Base-by-base conservation (phyloP, 805 yeast genomes). In the Wickerhamiella spandovensis region DNA sequence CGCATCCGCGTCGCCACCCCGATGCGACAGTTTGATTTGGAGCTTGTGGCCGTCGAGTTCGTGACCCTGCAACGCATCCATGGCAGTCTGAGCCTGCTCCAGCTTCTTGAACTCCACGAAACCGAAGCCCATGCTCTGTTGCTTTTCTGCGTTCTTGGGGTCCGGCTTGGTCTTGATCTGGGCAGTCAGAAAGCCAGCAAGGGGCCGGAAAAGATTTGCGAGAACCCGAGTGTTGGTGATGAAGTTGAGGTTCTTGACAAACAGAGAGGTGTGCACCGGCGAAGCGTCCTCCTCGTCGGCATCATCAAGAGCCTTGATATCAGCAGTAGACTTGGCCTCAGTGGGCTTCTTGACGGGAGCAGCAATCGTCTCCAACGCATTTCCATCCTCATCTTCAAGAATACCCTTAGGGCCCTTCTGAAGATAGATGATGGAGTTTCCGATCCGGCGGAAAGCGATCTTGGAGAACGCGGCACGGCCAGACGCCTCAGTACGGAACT, bases 61-160 rank as follows among this genome's bases (percentile, higher is more conserved):
- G 48, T 78, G 74, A 2, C 86, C 94, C 64, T 89, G 85, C 70
- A 87, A 68, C 0, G 82, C 74, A 32, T 72, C 65, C 46, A 87
- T 78, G 6, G 95, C 97, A 12, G 75, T 72, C 41, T 77, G 72
- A 0, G 98, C 98, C 60, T 83, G 79, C 39, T 79, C 85, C 56
- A 77, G 78, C 1, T 89, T 77, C 57, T 72, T 78, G 67, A 87
- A 92, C 67, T 92, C 98, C 13, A 78, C 96, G 68, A 92, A 92
- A 1, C 98, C 98, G 61, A 88, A 92, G 20, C 98, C 98, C 98
- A 92, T 92, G 59, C 96, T 87, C 53, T 80, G 73, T n/a, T 72
- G 68, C 51, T 76, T 76, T 10, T 81, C 82, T 1, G 75, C 62
- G 53, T 78, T 75, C 66, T 80, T 85, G 37, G 95, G 78, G 67